These are phyloP conservation scores for Acanthamoeba royreba DNA, from an alignment of 208 protist genomes.

Conservation along the genomic window DNA sequence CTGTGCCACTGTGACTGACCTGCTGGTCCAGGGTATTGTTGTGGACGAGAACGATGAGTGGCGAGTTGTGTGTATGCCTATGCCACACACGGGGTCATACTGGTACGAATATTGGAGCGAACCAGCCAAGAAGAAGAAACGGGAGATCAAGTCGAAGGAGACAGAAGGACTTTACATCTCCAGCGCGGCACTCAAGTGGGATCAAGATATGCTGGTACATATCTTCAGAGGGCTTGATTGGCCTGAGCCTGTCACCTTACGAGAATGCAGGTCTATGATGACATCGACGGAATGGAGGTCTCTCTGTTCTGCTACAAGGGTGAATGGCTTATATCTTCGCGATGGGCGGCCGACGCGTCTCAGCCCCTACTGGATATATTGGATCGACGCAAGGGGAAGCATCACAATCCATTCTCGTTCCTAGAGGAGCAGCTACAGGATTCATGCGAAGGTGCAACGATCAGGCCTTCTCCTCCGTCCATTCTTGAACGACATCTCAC, in stretches of 20 bases:
- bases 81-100: not conserved
- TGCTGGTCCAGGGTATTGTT: not conserved
- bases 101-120: slow-evolving; percentile 31
- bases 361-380: not conserved
- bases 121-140: slow-evolving; percentile 5
- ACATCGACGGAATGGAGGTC: not conserved
- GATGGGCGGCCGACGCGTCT: not conserved
- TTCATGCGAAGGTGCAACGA: not conserved
- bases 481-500: not conserved
- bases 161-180: not conserved
- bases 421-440: slow-evolving; percentile 16
- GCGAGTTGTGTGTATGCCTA: not conserved
- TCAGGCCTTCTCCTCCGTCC: not conserved
- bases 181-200: not conserved
- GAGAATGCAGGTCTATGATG: not conserved
- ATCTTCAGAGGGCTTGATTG: not conserved
- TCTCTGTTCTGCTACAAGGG: not conserved
- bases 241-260: too few relatives aligned
- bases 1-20: not conserved
- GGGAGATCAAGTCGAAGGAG: not conserved
- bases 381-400: not conserved
- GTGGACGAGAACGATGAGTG: not conserved
- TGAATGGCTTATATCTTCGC: not conserved
- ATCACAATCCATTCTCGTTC: not conserved
- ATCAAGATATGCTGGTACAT: not conserved